Evolutionary conservation across 2,329 filamentous ascomycete species (phyloP).

Genomic region (Talaromyces pinophilus): DNA sequence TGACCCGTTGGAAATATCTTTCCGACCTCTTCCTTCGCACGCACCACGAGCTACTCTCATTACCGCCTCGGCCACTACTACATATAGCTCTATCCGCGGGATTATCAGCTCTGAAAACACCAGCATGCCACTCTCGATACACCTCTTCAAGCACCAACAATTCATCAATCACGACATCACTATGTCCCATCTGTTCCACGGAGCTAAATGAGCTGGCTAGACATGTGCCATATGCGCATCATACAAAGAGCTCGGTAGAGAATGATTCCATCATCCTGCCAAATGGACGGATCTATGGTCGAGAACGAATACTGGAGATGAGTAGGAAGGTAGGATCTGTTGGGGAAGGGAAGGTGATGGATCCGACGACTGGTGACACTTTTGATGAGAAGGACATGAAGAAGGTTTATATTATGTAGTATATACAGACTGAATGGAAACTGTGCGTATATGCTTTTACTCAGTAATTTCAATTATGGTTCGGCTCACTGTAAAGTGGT

Average conservation of each 20-base stretch:
- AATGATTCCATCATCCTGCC: slow-evolving; percentile 83
- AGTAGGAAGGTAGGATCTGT: slow-evolving; percentile 73
- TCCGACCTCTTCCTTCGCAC: slow-evolving; percentile 79
- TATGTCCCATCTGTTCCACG: slow-evolving; percentile 94
- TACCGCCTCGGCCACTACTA: slow-evolving; percentile 80
- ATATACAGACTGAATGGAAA: background rate
- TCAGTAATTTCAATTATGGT: background rate
- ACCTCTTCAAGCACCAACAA: slow-evolving; percentile 57
- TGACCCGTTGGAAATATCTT: slow-evolving; percentile 71
- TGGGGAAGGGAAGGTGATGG: slow-evolving; percentile 66
- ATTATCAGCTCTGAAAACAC: slow-evolving; percentile 92
- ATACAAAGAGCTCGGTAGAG: slow-evolving; percentile 91
- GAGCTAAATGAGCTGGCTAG: slow-evolving; percentile 90
- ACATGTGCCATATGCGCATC: slow-evolving; percentile 89
- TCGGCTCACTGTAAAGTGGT: background rate
- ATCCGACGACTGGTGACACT: slow-evolving; percentile 73
- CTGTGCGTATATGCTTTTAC: background rate
- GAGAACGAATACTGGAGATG: slow-evolving; percentile 70
- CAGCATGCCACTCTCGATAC: slow-evolving; percentile 76
- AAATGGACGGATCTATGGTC: slow-evolving; percentile 82
- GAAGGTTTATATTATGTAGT: slow-evolving; percentile 86
- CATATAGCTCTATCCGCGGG: slow-evolving; percentile 90
- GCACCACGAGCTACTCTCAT: slow-evolving; percentile 79
- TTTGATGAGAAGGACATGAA: slow-evolving; percentile 65
- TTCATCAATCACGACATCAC: slow-evolving; percentile 64